These are phyloP conservation scores for Lodderomyces theae DNA, from an alignment of 1,139 yeast genomes.

Conservation along the genomic window DNA sequence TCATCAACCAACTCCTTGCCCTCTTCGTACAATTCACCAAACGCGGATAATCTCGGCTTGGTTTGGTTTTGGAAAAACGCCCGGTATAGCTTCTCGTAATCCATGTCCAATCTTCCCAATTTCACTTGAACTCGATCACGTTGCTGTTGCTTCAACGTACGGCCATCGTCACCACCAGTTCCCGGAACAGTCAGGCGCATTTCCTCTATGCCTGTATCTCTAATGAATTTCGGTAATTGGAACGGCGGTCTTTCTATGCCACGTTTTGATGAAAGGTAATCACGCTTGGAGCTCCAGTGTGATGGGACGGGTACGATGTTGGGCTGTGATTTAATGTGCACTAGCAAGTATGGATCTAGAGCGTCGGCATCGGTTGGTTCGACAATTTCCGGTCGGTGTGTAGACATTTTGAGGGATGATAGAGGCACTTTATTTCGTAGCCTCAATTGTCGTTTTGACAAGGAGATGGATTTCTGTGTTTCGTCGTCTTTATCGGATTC, in stretches of 20 bases:
- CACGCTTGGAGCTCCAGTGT: conserved; percentile 83
- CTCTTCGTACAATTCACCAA: conserved; percentile 81
- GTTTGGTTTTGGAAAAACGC: conserved; percentile 84
- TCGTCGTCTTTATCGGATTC: conserved; percentile 1
- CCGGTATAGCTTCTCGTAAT: conserved; percentile 76
- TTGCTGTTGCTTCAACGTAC: conserved; percentile 66
- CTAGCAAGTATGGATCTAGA: conserved; percentile 66
- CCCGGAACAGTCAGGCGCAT: conserved; percentile 59
- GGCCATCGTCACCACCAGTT: conserved; percentile 49
- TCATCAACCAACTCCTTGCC: conserved; percentile 63
- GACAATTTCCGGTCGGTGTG: conserved; percentile 65
- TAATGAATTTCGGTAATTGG: conserved; percentile 73
- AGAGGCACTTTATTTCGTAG: conserved; percentile 59
- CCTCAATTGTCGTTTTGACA: conserved; percentile 45
- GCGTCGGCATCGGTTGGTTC: conserved; percentile 91
- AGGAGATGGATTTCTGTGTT: conserved; percentile 3
- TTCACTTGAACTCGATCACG: conserved; percentile 89
- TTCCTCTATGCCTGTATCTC: conserved; percentile 82
- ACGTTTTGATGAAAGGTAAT: conserved; percentile 68
- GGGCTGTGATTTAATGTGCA: conserved; percentile 61
- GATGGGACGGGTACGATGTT: conserved; percentile 76
- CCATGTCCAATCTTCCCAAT: conserved; percentile 82
- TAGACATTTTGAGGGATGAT: conserved; percentile 61
- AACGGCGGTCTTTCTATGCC: conserved; percentile 75
- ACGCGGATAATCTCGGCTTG: conserved; percentile 63